A percentile compares a stretch with the other conserved stretches of the same genome.
phyloP scores from a whole-genome alignment of 257 asterid species.

The Pogostemon cablin region DNA sequence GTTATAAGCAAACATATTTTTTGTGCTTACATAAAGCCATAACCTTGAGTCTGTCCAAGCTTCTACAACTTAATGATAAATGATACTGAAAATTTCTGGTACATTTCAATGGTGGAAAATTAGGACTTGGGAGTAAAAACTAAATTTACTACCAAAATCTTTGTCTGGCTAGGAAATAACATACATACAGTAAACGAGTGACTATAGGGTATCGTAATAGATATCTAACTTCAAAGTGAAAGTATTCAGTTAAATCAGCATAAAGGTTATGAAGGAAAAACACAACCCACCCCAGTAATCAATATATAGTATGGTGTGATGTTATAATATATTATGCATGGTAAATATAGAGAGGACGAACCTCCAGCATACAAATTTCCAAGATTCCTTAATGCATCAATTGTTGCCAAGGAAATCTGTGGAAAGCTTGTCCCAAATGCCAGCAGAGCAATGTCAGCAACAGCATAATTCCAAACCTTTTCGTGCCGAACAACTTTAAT shows the following conservation, averaged over 20 bases:
- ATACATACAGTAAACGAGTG: not conserved
- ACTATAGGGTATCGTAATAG: not conserved
- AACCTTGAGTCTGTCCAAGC: too few relatives aligned
- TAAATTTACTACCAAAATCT: not conserved
- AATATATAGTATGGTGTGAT: not conserved
- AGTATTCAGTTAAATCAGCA: not conserved
- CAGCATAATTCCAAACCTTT: constrained; percentile 82
- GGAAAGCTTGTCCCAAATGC: constrained; percentile 98
- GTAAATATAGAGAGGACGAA: constrained; percentile 32
- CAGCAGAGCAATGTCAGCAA: constrained; percentile 81
- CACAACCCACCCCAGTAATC: not conserved
- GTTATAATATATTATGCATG: too few relatives aligned
- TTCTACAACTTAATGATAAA: too few relatives aligned
- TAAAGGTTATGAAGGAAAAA: not conserved
- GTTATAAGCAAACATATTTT: not conserved
- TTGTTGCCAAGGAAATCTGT: constrained; percentile 89
- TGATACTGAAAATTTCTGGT: not conserved
- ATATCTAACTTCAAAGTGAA: not conserved
- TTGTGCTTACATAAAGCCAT: too few relatives aligned
- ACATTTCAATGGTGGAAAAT: not conserved
- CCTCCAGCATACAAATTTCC: constrained; percentile 89
- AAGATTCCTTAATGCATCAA: constrained; percentile 78
- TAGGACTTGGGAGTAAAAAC: not conserved
- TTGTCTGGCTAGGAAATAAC: not conserved
- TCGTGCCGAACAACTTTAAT: constrained; percentile 44